Conservation (phyloP, 768 basidiomycete genomes). For the Dentipellis fragilis region DNA sequence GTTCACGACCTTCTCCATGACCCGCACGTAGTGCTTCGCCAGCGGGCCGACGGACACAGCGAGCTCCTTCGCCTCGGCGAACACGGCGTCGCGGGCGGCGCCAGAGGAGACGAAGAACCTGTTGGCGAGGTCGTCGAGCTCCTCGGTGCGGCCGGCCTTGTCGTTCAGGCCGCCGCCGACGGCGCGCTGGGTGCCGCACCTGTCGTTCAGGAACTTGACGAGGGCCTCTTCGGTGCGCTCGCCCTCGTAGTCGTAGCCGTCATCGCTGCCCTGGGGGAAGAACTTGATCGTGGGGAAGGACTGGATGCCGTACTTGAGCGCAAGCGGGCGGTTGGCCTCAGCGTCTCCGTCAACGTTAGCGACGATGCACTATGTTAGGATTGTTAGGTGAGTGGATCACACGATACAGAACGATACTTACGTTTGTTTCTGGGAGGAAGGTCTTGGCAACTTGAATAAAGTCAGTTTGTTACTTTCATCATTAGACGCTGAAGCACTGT, state of each 20-base stretch:
- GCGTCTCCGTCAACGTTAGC: conserved; percentile 91
- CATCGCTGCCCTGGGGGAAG: conserved; percentile 66
- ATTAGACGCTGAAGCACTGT: neutral
- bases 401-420: conserved; percentile 23
- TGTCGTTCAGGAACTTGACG: conserved; percentile 70
- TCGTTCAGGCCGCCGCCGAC: conserved; percentile 75
- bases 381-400: conserved; percentile 2
- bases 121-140: conserved; percentile 69
- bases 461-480: neutral
- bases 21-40: conserved; percentile 73
- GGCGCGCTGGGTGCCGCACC: conserved; percentile 78
- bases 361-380: conserved; percentile 59
- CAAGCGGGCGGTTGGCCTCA: conserved; percentile 62
- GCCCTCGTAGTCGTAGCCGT: conserved; percentile 53
- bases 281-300: conserved; percentile 95
- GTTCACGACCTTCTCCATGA: conserved; percentile 80
- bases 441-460: conserved; percentile 52
- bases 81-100: conserved; percentile 48
- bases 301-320: conserved; percentile 57
- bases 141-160: conserved; percentile 73
- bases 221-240: conserved; percentile 69
- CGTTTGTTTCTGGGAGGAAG: conserved; percentile 71
- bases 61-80: conserved; percentile 51
- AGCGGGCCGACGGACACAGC: conserved; percentile 39
- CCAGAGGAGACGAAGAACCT: conserved; percentile 59